These are phyloP conservation scores for Colletotrichum somersetense DNA, from an alignment of 2,329 filamentous ascomycete species.

Conservation along the genomic window DNA sequence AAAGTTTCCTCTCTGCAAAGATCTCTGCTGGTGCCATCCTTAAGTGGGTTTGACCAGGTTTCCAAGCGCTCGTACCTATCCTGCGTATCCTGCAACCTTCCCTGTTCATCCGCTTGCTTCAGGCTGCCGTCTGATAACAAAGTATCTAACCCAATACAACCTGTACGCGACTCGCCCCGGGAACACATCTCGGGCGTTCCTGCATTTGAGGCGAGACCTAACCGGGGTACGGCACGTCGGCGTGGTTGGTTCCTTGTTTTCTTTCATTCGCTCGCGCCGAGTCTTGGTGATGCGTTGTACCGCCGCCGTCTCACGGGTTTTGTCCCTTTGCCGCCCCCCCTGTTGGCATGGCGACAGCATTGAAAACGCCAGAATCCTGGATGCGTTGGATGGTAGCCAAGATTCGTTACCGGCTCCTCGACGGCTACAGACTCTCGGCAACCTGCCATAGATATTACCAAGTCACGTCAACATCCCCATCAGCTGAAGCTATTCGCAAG, in stretches of 20 bases:
- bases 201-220: conserved; percentile 39
- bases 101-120: conserved; percentile 21
- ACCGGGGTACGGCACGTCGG: conserved; percentile 16
- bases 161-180: conserved; percentile 28
- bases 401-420: conserved; percentile 10
- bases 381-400: conserved; percentile 17
- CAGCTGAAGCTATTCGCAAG: conserved; percentile 32
- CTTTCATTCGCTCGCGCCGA: conserved; percentile 24
- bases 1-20: conserved; percentile 2
- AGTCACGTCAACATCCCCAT: background rate
- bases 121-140: conserved; percentile 7
- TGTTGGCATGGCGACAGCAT: conserved; percentile 40
- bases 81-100: conserved; percentile 5
- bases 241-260: conserved; percentile 32
- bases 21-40: background rate
- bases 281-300: conserved; percentile 41
- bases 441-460: conserved; percentile 21
- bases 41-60: background rate
- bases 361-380: conserved; percentile 12
- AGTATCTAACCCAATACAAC: conserved; percentile 31
- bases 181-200: conserved; percentile 31
- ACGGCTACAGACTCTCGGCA: conserved; percentile 15
- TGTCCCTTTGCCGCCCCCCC: conserved; percentile 26
- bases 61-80: background rate
- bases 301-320: conserved; percentile 9